These are phyloP conservation scores for Chrysanthemum makinoi DNA, from an alignment of 129 eudicot genomes.

Conservation along the genomic window DNA sequence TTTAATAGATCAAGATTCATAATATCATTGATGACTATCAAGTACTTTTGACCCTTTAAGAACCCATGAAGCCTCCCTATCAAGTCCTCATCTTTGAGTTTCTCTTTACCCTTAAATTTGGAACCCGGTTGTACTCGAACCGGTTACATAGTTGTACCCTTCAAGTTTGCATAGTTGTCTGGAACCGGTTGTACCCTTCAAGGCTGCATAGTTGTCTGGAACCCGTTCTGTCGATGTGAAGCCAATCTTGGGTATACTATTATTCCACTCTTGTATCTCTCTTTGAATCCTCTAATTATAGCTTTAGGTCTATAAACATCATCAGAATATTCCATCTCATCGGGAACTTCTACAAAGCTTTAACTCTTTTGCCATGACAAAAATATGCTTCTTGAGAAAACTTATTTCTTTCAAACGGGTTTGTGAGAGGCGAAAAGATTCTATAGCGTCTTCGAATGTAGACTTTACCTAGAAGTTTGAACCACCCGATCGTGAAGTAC, in stretches of 20 bases:
- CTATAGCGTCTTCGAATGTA: constrained; percentile 23
- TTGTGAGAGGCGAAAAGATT: constrained; percentile 22
- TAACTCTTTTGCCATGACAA: constrained; percentile 19
- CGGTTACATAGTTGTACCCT: too few species aligned
- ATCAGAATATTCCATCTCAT: constrained; percentile 2
- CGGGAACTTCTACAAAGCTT: constrained; percentile 27
- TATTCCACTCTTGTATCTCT: constrained; percentile 22
- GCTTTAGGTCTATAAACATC: constrained; percentile 10
- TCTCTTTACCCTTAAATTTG: background rate
- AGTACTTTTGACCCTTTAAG: constrained; percentile 14
- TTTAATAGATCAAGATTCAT: constrained; percentile 20
- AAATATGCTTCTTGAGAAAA: constrained; percentile 21
- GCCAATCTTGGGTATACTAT: too few species aligned
- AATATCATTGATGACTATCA: constrained; percentile 41
- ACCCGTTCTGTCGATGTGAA: constrained; percentile 9
- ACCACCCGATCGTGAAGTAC: constrained; percentile 16
- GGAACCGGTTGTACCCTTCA: too few species aligned
- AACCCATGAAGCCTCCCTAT: constrained; percentile 9
- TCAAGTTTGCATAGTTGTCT: too few species aligned
- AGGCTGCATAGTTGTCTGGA: too few species aligned
- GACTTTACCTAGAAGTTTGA: constrained; percentile 14
- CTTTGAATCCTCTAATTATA: constrained; percentile 17
- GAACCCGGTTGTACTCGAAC: constrained; percentile 19
- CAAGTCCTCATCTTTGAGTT: constrained; percentile 20
- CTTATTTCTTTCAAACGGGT: constrained; percentile 18